A percentile compares a stretch with the other conserved stretches of the same genome.
Conservation (phyloP, 306 rosid species). For the Nissolia schottii region DNA sequence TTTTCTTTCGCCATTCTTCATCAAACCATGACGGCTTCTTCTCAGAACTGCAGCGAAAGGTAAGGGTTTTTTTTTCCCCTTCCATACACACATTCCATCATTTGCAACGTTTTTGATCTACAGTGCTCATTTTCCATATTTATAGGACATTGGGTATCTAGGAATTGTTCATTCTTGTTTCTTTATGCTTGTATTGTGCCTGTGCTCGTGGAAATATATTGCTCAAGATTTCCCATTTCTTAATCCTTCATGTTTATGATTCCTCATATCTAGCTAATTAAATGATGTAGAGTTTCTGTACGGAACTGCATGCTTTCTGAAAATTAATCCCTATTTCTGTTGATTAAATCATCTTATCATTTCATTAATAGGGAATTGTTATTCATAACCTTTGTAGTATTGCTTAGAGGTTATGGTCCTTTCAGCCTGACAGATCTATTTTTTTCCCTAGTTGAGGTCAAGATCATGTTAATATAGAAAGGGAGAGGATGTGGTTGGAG, state of each 20-base stretch:
- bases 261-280: not conserved
- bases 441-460: not conserved
- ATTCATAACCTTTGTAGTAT: not conserved
- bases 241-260: not conserved
- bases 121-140: not conserved
- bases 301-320: not conserved
- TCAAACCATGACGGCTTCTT: slow-evolving; percentile 46
- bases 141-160: not conserved
- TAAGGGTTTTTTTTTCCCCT: slow-evolving; percentile 13
- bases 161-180: not conserved
- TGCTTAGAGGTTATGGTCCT: too few relatives aligned
- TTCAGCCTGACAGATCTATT: too few relatives aligned
- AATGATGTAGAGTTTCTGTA: not conserved
- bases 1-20: too few relatives aligned
- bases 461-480: not conserved
- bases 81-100: not conserved
- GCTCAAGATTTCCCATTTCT: not conserved
- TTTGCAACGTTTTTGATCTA: not conserved
- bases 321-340: not conserved
- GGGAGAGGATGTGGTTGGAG: not conserved
- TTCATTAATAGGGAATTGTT: not conserved
- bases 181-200: not conserved
- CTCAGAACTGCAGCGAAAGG: slow-evolving; percentile 42
- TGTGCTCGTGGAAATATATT: not conserved
- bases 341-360: not conserved